These are phyloP conservation scores for Cystobasidium onofrii DNA, from an alignment of 768 basidiomycete genomes.

Conservation along the genomic window DNA sequence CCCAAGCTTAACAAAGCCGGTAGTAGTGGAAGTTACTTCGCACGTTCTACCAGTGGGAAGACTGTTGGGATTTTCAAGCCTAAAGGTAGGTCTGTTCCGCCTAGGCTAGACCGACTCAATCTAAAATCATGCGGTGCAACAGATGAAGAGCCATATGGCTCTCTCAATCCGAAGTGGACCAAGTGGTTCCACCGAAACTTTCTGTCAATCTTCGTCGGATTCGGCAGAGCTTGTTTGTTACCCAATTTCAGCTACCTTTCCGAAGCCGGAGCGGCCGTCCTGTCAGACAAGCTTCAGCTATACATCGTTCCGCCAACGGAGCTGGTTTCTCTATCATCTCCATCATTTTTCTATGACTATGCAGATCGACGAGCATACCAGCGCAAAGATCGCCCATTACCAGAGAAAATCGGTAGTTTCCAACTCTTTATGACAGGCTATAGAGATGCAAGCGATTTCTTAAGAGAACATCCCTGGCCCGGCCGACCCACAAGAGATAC, in stretches of 20 bases:
- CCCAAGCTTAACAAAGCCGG: conserved; percentile 87
- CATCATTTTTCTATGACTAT: conserved; percentile 92
- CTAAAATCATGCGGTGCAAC: no score
- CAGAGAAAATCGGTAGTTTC: conserved; percentile 84
- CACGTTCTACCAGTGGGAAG: conserved; percentile 51
- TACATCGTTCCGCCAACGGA: conserved; percentile 80
- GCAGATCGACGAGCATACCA: conserved; percentile 53
- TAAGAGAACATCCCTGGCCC: conserved; percentile 78
- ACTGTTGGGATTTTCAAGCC: conserved; percentile 72
- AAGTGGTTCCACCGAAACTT: conserved; percentile 42
- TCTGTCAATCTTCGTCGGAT: conserved; percentile 45
- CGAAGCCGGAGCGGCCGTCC: conserved; percentile 76
- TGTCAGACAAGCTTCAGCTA: conserved; percentile 65
- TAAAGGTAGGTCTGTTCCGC: conserved; percentile 49
- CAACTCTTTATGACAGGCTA: conserved; percentile 80
- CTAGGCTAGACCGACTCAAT: neutral
- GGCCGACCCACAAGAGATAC: conserved; percentile 43
- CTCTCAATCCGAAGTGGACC: conserved; percentile 65
- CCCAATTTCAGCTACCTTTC: conserved; percentile 84
- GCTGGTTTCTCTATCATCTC: conserved; percentile 70
- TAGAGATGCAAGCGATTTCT: conserved; percentile 80
- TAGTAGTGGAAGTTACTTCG: conserved; percentile 84
- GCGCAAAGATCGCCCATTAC: conserved; percentile 66
- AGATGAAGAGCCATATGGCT: conserved; percentile 79
- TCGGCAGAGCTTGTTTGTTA: conserved; percentile 74